Base-by-base conservation (phyloP, 73 alveolate species). In the Paramecium biaurelia region DNA sequence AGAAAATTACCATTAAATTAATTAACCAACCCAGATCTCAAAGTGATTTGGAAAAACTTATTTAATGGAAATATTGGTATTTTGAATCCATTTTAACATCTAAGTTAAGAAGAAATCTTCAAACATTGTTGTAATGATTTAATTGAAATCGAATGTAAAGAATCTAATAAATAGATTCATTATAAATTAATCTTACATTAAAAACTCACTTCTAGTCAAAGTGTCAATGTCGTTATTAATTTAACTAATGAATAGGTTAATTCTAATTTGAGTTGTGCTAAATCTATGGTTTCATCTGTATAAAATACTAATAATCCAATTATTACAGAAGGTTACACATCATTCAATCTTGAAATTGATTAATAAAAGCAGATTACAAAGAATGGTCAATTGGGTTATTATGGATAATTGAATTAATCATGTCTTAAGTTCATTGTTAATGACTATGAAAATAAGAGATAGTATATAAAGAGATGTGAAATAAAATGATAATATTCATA, bases 111-210 rank as follows among this genome's bases (percentile, higher is more conserved):
- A 21, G 45, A 79, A 21, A 23, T 79, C 2, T 20, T n/a, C 18
- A 79, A 79, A 41, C 70, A 43, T 34, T 42, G 70, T 42, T 79
- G 90, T 53, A 79, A 79, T 79, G 56, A 79, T 79, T 47, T 79
- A 2, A 79, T 79, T 9, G 90, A 79, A 14, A 26, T 79, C 5
- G 70, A 79, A 43, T 79, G 76, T 0, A 79, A 38, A 10, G 90
- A 63, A 32, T 26, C 41, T 23, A 43, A 79, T 10, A 79, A 45
- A 21, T 1, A 42, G 2, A 79, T 79, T 4, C 7, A 20, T 18
- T 79, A 43, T 20, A 43, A 21, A 24, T 45, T 79, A 38, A 79
- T 5, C n/a, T 15, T 79, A 37, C 45, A 79, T 23, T n/a, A 79
- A 45, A 45, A 79, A 12, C 18, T 79, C 15, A 79, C 90, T 14